Evolutionary conservation across 73 alveolate genomes (phyloP), one percentile per base, ranked within the genome.

Genomic region (Blepharisma stoltei): DNA sequence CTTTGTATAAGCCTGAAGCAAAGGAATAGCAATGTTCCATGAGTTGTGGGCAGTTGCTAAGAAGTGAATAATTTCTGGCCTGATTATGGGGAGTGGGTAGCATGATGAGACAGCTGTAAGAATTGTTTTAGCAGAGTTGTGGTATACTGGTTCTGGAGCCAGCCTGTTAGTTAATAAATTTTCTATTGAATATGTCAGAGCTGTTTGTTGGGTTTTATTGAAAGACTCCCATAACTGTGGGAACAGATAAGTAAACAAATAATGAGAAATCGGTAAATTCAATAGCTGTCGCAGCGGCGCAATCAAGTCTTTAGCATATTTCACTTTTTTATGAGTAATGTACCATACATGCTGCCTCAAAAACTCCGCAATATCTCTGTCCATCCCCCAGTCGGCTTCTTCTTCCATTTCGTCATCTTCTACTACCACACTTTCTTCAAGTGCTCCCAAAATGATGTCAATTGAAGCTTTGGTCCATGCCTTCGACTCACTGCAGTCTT

Each of bases 371-470:
- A 38, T 60, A 25, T 60, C 23, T 60, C 73, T 14, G 5, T 60
- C 73, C 45, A 60, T 18, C 23, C 18, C 18, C 23, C 46, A 14
- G 18, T 60, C 73, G 6, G 23, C 23, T 8, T 60, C 73, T 25
- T 60, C 73, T 20, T 60, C 73, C 73, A 60, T 60, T 9, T 60
- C 73, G 11, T 60, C 73, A 60, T 25, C 11, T 25, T 60, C 73
- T 11, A 60, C 46, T 9, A 60, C 73, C 4, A 25, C 46, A 25
- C 73, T 60, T 8, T 60, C 73, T 60, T 60, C 73, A 20, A 60
- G 46, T 3, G 46, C 73, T 11, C 73, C 73, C 14, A 60, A 38
- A 20, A 60, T 14, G 2, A 60, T 60, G 5, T 60, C 73, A n/a
- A 60, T 8, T 14, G 73, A 14, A 9, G 45, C 18, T 38, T 25